Evolutionary conservation across 345 rosid genomes (phyloP).

Genomic region (Odontarrhena argentea): DNA sequence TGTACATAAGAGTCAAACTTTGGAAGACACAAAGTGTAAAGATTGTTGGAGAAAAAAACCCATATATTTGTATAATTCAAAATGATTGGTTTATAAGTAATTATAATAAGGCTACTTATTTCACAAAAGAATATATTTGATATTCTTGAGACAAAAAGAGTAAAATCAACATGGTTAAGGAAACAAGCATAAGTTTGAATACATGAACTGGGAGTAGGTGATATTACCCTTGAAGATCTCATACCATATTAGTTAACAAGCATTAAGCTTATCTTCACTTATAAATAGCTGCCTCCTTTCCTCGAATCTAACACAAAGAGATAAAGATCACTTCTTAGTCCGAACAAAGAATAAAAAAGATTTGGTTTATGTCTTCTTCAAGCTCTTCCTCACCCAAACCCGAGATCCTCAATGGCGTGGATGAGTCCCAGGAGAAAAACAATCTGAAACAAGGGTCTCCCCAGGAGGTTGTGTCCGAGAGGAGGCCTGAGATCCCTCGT

Average conservation of each 20-base stretch:
- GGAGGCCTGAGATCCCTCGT: constrained; percentile 21
- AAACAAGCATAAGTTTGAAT: constrained; percentile 19
- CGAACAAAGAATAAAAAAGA: constrained; percentile 16
- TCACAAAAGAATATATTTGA: constrained; percentile 1
- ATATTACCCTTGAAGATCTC: constrained; percentile 22
- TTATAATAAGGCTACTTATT: not conserved
- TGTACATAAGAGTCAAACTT: no score
- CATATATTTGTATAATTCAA: no score
- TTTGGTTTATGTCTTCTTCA: constrained; percentile 31
- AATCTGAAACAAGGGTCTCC: constrained; percentile 12
- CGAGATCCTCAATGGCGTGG: not conserved
- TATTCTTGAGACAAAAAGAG: not conserved
- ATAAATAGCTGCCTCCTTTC: constrained; percentile 33
- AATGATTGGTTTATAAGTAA: no score
- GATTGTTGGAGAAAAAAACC: no score
- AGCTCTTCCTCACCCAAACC: constrained; percentile 28
- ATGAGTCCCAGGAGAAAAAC: constrained; percentile 9
- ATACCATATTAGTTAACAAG: constrained; percentile 32
- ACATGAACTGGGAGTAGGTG: constrained; percentile 23
- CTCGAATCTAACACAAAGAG: constrained; percentile 33
- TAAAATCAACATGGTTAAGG: constrained; percentile 27
- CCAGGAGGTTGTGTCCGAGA: constrained; percentile 26
- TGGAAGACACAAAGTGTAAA: no score
- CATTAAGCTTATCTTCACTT: constrained; percentile 21
- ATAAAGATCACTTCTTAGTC: constrained; percentile 29